Conservation (phyloP, 352 stramenopile species). For the Globisporangium alternatum region DNA sequence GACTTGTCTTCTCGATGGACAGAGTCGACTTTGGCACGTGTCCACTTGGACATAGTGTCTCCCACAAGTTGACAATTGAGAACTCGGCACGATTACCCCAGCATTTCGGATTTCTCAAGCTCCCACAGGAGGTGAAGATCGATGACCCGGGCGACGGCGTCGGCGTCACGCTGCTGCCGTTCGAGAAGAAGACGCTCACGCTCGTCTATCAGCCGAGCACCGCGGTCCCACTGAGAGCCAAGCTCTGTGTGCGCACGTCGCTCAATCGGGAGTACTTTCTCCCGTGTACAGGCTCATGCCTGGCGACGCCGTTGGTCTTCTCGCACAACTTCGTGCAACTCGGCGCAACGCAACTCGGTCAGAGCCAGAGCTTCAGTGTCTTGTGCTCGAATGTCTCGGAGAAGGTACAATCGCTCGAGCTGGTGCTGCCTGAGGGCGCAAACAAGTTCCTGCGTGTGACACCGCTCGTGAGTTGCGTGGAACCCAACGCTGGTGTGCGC, state of each 20-base stretch:
- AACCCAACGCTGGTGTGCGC: constrained; percentile 35
- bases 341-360: constrained; percentile 34
- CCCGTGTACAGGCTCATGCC: constrained; percentile 27
- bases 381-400: constrained; percentile 35
- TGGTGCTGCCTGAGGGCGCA: constrained; percentile 28
- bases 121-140: constrained; percentile 28
- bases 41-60: constrained; percentile 37
- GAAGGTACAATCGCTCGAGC: constrained; percentile 23
- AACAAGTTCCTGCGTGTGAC: constrained; percentile 45
- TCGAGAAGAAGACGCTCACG: constrained; percentile 23
- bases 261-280: constrained; percentile 36
- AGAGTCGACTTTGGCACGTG: constrained; percentile 35
- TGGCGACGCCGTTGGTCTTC: constrained; percentile 28
- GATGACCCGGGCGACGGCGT: constrained; percentile 27
- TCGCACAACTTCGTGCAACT: constrained; percentile 35
- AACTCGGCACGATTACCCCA: constrained; percentile 34
- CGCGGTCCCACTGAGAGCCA: constrained; percentile 2
- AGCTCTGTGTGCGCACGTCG: constrained; percentile 32
- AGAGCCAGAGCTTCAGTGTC: constrained; percentile 33
- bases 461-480: constrained; percentile 59
- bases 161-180: constrained; percentile 29
- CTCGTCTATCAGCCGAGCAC: constrained; percentile 32
- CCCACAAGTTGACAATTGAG: constrained; percentile 25
- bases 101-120: constrained; percentile 24
- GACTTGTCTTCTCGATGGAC: constrained; percentile 16